Evolutionary conservation across 768 basidiomycete species (phyloP).

Genomic region (Gymnopilus dilepis): DNA sequence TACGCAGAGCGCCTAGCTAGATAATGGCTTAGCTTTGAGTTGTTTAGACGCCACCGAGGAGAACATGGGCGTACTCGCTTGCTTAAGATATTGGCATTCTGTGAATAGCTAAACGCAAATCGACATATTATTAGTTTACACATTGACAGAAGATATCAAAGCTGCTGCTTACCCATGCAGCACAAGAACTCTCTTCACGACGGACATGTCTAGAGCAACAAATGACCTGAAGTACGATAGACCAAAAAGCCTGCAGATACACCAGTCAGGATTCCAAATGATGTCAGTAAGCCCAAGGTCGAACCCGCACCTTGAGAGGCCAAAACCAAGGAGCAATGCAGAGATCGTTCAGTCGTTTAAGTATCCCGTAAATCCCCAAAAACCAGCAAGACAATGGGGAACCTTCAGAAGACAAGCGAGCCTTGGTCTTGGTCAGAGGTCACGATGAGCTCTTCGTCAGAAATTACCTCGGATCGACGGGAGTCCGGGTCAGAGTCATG

Average conservation of each 20-base stretch:
- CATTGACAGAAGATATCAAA: neutral
- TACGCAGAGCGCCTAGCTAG: conserved; percentile 75
- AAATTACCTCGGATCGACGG: conserved; percentile 3
- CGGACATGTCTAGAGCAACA: conserved; percentile 8
- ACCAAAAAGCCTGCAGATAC: too few relatives aligned
- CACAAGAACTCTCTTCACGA: conserved; percentile 13
- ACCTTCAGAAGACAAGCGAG: neutral
- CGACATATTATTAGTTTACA: neutral
- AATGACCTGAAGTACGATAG: too few relatives aligned
- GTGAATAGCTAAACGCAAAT: conserved; percentile 60
- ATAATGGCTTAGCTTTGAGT: neutral
- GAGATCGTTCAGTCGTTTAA: neutral
- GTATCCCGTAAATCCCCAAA: neutral
- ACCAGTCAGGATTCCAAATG: too few relatives aligned
- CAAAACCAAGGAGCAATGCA: too few relatives aligned
- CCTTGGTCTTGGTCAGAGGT: too few relatives aligned
- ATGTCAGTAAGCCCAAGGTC: too few relatives aligned
- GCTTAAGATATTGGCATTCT: conserved; percentile 72
- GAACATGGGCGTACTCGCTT: conserved; percentile 64
- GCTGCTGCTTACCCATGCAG: conserved; percentile 45
- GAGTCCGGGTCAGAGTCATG: neutral
- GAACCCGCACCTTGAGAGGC: neutral
- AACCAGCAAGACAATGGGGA: neutral
- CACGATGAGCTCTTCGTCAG: neutral
- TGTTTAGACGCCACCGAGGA: neutral